Conservation (phyloP, 2,329 filamentous ascomycete genomes). For the Mariannaea sp. region DNA sequence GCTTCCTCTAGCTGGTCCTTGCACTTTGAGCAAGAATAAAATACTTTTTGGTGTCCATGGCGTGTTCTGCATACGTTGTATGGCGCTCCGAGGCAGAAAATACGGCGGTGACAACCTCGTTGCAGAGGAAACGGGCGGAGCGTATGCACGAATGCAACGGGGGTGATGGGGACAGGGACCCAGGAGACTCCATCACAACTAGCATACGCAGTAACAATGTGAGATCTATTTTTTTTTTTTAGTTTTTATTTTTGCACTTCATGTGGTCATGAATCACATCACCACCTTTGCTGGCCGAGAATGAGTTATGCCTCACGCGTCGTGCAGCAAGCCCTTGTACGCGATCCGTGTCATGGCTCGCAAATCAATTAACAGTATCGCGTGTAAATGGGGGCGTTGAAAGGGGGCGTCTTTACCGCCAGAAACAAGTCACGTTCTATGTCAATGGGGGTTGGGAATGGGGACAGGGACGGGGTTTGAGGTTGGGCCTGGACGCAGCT, state of each 20-base stretch:
- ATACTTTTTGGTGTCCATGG: slow-evolving; percentile 1
- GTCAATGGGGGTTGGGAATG: slow-evolving; percentile 32
- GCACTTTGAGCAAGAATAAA: slow-evolving; percentile 8
- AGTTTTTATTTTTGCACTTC: no score
- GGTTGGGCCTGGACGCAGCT: slow-evolving; percentile 25
- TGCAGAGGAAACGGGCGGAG: slow-evolving; percentile 26
- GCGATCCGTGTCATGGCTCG: slow-evolving; percentile 36
- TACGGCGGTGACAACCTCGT: slow-evolving; percentile 30
- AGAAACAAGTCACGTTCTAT: slow-evolving; percentile 29
- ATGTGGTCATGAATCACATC: no score
- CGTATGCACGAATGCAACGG: slow-evolving; percentile 25
- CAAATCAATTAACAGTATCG: slow-evolving; percentile 31
- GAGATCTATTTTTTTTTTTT: slow-evolving; percentile 23
- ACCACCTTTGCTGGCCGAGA: slow-evolving; percentile 25
- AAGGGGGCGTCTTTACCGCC: slow-evolving; percentile 26
- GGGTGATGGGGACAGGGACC: slow-evolving; percentile 19
- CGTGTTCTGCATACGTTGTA: slow-evolving; percentile 12
- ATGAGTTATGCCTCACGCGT: slow-evolving; percentile 35
- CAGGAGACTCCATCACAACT: slow-evolving; percentile 29
- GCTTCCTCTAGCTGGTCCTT: slow-evolving; percentile 27
- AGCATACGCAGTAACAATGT: slow-evolving; percentile 26
- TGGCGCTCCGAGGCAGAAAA: slow-evolving; percentile 14
- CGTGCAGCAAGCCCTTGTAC: slow-evolving; percentile 38
- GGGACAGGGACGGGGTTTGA: slow-evolving; percentile 29
- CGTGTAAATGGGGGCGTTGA: slow-evolving; percentile 24